phyloP scores from a whole-genome alignment of 208 protist species.

The Naegleria fowleri region DNA sequence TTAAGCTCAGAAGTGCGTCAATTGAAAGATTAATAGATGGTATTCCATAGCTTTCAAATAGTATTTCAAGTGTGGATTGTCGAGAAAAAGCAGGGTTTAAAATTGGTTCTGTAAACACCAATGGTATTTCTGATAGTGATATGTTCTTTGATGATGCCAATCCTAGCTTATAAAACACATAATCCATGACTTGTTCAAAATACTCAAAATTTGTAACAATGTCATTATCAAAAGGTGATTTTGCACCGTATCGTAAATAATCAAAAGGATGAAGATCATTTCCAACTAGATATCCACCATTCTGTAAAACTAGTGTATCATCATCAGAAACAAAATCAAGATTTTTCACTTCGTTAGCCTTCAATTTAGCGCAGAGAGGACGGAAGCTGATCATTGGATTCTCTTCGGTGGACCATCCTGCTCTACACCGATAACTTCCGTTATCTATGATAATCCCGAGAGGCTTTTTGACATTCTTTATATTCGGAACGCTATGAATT shows the following conservation, averaged over 20 bases:
- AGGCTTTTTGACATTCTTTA: neutral
- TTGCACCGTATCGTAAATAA: constrained; percentile 12
- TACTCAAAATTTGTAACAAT: neutral
- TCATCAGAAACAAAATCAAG: neutral
- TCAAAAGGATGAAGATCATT: constrained; percentile 22
- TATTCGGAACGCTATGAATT: neutral
- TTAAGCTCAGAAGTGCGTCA: neutral
- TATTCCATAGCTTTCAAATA: constrained; percentile 17
- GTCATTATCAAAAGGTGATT: constrained; percentile 19
- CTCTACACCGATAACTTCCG: constrained; percentile 1
- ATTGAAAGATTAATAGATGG: neutral
- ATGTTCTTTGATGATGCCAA: neutral
- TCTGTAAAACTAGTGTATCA: neutral
- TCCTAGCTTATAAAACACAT: constrained; percentile 15
- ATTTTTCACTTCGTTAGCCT: neutral
- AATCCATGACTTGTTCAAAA: constrained; percentile 6
- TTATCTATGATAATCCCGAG: neutral
- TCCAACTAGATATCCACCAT: constrained; percentile 13
- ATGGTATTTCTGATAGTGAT: neutral
- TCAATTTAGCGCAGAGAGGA: neutral
- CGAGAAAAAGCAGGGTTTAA: neutral
- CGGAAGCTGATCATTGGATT: neutral
- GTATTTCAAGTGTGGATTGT: neutral
- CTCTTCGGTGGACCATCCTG: neutral
- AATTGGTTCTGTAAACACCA: neutral